Base-by-base conservation (phyloP, 129 eudicot species). In the Artemisia tridentata region DNA sequence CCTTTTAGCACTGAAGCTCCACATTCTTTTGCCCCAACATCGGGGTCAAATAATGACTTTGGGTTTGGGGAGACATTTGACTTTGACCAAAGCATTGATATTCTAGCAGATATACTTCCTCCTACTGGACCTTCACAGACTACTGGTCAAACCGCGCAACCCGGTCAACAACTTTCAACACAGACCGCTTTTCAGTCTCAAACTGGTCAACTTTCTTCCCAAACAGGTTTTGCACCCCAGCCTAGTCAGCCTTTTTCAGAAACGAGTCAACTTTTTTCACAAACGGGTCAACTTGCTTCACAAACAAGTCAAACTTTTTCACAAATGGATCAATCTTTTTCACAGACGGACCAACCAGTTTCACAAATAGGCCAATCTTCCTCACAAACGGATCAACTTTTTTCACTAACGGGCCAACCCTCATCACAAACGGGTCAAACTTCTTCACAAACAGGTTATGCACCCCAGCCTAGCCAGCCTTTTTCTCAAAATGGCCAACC, bases 51-150 rank as follows among this genome's bases (percentile, higher is more conserved):
- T 4, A 47, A 59, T 67, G 72, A 77, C 71, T 63, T 72, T 61
- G 81, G 85, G 63, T 79, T 80, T 46, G 81, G 82, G 56, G 98
- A 77, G 29, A 31, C 59, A 16, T 77, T 69, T 62, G 69, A 66
- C 72, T 77, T 69, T 69, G 75, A 69, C 73, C 80, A 54, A 18
- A 83, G 58, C 20, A 20, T 80, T 65, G 99, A 95, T 73, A 86
- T 95, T 72, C 81, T 95, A 80, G 99, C 99, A 7, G 99, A 87
- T 71, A 95, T 95, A 80, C 88, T 95, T 23, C 99, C 99, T 11
- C 96, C 87, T 34, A 62, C 96, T 75, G 90, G 80, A 67, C 78
- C 88, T 48, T 13, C 74, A 71, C 52, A 63, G 20, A 3, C 63
- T 38, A 16, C 11, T 18, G 43, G 50, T 11, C 68, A 63, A 38